These are phyloP conservation scores for Naganishia albida DNA, from an alignment of 1,284 basidiomycete species.

Conservation along the genomic window DNA sequence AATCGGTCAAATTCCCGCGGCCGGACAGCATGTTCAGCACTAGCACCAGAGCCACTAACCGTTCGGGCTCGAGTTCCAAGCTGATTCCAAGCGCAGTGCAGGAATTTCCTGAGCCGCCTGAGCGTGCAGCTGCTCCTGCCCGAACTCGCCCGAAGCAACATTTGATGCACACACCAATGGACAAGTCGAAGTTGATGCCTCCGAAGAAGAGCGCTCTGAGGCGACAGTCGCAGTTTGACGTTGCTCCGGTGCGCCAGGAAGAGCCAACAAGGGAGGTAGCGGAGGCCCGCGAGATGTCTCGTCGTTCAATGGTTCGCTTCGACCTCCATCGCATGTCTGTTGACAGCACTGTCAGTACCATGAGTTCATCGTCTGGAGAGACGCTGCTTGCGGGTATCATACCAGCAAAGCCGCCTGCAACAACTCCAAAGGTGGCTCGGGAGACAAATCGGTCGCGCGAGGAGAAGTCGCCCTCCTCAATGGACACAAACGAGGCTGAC, in stretches of 20 bases:
- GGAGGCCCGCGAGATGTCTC: neutral
- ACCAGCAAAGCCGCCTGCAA: constrained; percentile 1
- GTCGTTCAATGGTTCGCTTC: constrained; percentile 19
- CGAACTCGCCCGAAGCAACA: constrained; percentile 8
- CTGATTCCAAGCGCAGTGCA: neutral
- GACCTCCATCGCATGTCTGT: constrained; percentile 19
- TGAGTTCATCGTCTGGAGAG: constrained; percentile 3
- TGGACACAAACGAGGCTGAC: neutral
- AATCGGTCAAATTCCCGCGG: constrained; percentile 13
- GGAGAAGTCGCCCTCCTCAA: no score
- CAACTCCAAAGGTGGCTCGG: neutral
- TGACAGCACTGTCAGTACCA: constrained; percentile 8
- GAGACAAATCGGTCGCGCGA: no score
- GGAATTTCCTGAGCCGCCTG: constrained; percentile 24
- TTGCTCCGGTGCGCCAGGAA: neutral
- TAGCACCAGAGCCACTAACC: neutral
- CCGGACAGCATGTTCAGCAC: constrained; percentile 19
- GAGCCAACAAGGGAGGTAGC: neutral
- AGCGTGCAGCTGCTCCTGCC: neutral
- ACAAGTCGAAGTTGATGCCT: constrained; percentile 22
- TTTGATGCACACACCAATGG: constrained; percentile 5
- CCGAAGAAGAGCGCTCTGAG: constrained; percentile 9
- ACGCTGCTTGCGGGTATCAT: constrained; percentile 7
- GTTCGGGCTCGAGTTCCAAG: neutral
- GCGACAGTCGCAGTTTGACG: constrained; percentile 3